Conservation (phyloP, 1,284 basidiomycete species). For the Boletus smithii region DNA sequence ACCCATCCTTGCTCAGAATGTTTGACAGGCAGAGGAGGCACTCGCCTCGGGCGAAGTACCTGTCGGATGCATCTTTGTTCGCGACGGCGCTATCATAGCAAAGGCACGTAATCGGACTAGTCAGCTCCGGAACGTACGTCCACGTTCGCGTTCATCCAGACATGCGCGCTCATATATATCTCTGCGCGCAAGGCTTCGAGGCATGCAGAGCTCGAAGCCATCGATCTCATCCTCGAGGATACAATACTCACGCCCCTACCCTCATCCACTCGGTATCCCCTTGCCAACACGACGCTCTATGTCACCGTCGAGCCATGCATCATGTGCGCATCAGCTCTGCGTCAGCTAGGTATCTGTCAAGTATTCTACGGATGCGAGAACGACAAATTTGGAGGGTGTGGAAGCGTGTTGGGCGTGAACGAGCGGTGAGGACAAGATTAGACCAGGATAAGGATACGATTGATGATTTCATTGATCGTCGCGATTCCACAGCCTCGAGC, state of each 20-base stretch:
- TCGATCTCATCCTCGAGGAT: conserved; percentile 81
- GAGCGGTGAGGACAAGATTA: conserved; percentile 50
- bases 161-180: background rate
- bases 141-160: background rate
- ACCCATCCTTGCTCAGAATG: background rate
- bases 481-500: conserved; percentile 44
- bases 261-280: conserved; percentile 49
- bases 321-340: conserved; percentile 95
- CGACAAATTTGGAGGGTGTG: conserved; percentile 96
- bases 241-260: conserved; percentile 51
- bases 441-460: background rate
- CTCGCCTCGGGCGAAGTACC: conserved; percentile 86
- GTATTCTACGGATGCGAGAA: conserved; percentile 96
- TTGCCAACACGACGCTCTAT: conserved; percentile 84
- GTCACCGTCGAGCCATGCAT: conserved; percentile 99
- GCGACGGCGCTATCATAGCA: conserved; percentile 74
- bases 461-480: conserved; percentile 7
- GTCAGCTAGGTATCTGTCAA: conserved; percentile 88
- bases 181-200: conserved; percentile 81
- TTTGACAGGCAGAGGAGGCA: conserved; percentile 76
- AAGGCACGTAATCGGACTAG: conserved; percentile 92
- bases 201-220: conserved; percentile 97
- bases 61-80: conserved; percentile 95
- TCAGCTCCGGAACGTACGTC: conserved; percentile 81
- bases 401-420: conserved; percentile 90